Evolutionary conservation across 495 filamentous ascomycete genomes (phyloP), one percentile per base, ranked within the genome.

Genomic region (Tuber magnatum): DNA sequence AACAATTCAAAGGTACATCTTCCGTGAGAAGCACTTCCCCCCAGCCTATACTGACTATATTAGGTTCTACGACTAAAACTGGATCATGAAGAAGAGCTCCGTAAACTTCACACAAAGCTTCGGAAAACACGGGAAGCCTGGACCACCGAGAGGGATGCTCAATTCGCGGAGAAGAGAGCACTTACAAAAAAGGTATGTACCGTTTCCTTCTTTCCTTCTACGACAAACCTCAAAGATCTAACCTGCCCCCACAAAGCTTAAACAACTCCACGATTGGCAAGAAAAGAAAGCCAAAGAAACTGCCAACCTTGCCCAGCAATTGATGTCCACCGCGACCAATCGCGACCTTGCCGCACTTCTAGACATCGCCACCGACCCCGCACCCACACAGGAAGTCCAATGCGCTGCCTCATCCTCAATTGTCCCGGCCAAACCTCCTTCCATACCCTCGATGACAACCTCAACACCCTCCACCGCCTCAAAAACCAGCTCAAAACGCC

Each of bases 261-360:
- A 73, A 41, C 75, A 76, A 73, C 79, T 81, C 68, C 79, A 75
- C 43, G 56, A 74, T 22, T 69, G 72, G 42, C 76, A 81, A 69
- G 80, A 81, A 76, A 61, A 79, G 75, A 81, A 75, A 65, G 76
- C 77, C 38, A 81, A 75, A 65, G 80, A 81, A 72, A 73, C 80
- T 35, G 76, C 81, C 28, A 75, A 73, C 51, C 42, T 81, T 61
- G 74, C 75, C 20, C 79, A 74, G 10, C 79, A 81, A 41, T 72
- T 81, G 1, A 71, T 81, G 43, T 76, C 79, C 32, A 72, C 75
- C 7, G 79, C 81, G 80, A 71, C 80, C 18, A 79, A 79, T 61
- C 77, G 76, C 12, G 77, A 79, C 43, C 74, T 79, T 78, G 71
- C 76, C 10, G 77, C 69, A 1, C 77, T 79, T 79, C 48, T 79